These are phyloP conservation scores for Aspergillus vadensis DNA, from an alignment of 2,329 filamentous ascomycete species.

Conservation along the genomic window DNA sequence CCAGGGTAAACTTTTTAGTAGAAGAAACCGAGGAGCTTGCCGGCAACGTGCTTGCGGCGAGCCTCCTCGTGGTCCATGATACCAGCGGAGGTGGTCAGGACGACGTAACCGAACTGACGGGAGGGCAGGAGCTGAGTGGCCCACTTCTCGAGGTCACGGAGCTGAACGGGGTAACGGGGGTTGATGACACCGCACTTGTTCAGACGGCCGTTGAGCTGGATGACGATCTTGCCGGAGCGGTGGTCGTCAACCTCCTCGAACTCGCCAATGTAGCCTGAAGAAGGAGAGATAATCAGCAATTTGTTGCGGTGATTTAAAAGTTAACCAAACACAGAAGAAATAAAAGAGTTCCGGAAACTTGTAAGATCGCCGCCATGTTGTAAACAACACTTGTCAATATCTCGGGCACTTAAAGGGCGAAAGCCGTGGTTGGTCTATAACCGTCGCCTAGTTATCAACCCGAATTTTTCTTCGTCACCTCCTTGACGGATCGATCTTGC, in stretches of 20 bases:
- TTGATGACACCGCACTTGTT: slow-evolving; percentile 99
- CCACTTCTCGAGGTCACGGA: slow-evolving; percentile 99
- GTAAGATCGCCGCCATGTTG: slow-evolving; percentile 83
- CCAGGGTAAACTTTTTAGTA: slow-evolving; percentile 64
- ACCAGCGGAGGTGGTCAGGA: slow-evolving; percentile 97
- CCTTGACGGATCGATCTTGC: background rate
- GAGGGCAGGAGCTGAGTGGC: slow-evolving; percentile 97
- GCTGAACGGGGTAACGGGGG: slow-evolving; percentile 98
- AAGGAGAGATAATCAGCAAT: slow-evolving; percentile 53
- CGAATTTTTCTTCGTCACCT: slow-evolving; percentile 58
- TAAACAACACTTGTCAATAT: slow-evolving; percentile 65
- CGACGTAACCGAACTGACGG: slow-evolving; percentile 99
- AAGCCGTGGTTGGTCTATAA: slow-evolving; percentile 77
- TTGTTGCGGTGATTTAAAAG: slow-evolving; percentile 96
- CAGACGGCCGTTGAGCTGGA: slow-evolving; percentile 97
- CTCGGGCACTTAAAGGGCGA: slow-evolving; percentile 99
- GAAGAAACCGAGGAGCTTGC: slow-evolving; percentile 99
- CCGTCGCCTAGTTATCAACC: slow-evolving; percentile 99
- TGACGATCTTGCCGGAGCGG: slow-evolving; percentile 99
- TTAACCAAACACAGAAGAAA: slow-evolving; percentile 68
- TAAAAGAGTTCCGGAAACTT: slow-evolving; percentile 73
- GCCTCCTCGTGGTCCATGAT: slow-evolving; percentile 99
- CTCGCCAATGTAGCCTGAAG: slow-evolving; percentile 93
- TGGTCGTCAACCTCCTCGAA: slow-evolving; percentile 99
- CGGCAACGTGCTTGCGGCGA: slow-evolving; percentile 95